Evolutionary conservation across 805 yeast genomes (phyloP).

Genomic region (Pichia ethanolica): DNA sequence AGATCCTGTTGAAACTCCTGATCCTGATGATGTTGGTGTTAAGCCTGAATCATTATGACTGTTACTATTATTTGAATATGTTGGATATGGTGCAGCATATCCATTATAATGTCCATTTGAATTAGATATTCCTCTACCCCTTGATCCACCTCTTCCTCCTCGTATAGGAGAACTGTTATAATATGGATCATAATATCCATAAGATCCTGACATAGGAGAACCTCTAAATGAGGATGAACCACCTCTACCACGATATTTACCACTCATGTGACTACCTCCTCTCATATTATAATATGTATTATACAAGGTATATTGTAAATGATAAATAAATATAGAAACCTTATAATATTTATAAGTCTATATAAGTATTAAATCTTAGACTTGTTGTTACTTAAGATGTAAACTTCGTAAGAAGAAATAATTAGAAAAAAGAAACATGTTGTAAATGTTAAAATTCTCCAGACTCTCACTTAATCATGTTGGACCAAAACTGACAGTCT

Average conservation of each 20-base stretch:
- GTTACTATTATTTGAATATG: neutral
- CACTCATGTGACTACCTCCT: neutral
- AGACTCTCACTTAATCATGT: too few species aligned
- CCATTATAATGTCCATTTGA: conserved; percentile 1
- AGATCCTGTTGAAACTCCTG: neutral
- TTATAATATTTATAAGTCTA: too few species aligned
- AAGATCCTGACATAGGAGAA: neutral
- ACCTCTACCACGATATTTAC: conserved; percentile 3
- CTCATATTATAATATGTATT: neutral
- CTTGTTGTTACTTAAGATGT: too few species aligned
- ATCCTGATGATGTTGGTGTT: neutral
- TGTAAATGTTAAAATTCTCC: too few species aligned
- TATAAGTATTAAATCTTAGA: too few species aligned
- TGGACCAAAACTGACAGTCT: too few species aligned
- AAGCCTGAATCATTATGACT: neutral
- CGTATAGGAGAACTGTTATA: conserved; percentile 2
- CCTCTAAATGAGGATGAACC: conserved; percentile 3
- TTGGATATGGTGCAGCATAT: neutral
- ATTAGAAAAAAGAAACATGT: too few species aligned
- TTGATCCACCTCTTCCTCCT: neutral
- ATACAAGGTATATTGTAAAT: too few species aligned
- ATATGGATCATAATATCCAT: conserved; percentile 4
- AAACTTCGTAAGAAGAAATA: too few species aligned
- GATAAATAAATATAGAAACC: too few species aligned
- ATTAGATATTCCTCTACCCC: conserved; percentile 1